Base-by-base conservation (phyloP, 106 monocot species). In the Dioscorea dumetorum region DNA sequence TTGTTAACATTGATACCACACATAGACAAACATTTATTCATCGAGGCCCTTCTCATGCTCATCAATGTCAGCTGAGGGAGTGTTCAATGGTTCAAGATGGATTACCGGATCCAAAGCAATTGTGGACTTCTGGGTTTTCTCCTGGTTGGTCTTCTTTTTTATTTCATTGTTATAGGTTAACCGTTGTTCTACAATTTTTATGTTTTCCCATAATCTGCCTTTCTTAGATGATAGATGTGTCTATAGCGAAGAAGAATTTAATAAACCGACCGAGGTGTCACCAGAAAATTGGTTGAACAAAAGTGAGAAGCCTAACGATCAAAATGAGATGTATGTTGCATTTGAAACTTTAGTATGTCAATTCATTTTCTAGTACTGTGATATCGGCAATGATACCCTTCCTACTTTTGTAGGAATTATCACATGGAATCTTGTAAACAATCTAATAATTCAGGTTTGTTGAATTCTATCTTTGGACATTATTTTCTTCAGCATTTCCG, bases 211-310 rank as follows among this genome's bases (percentile, higher is more conserved):
- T 70, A 58, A 6, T 50, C 5, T 41, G 24, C 66, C 15, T 57
- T 49, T 67, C 41, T 24, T 66, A 85, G 82, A 76, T 70, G 70
- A 65, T 60, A 58, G 31, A 13, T 67, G 60, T 74, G 71, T 53
- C 50, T 67, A 72, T 21, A 74, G 74, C 56, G 62, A 56, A 49
- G 88, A 81, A 48, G 78, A 63, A 15, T 66, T 79, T 57, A 83
- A 88, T 64, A 71, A 78, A 67, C 24, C 78, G 66, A 82, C 86
- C 49, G 84, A 78, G 57, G 78, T 77, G 48, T 91, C 83, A 88
- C 16, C 84, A 22, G 75, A 41, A 0, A 79, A 81, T 61, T 85
- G 81, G 73, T 61, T 74, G 33, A 80, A 75, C 62, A 68, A 80
- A 57, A 66, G 21, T 17, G 70, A 73, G 22, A 54, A 67, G 52